Conservation (phyloP, 257 asterid species). For the Solanum paucissectum region DNA sequence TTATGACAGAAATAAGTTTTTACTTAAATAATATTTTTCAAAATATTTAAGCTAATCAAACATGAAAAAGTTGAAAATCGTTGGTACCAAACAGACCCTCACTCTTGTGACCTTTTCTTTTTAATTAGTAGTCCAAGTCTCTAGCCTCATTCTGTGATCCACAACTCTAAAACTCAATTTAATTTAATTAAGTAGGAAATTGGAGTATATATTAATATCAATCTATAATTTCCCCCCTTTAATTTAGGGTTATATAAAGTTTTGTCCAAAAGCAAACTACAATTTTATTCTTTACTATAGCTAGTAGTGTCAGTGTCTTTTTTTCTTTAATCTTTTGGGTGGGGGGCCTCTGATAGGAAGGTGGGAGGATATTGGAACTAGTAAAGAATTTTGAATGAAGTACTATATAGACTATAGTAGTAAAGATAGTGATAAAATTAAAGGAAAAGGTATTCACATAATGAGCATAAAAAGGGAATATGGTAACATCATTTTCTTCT, state of each 20-base stretch:
- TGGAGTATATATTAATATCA: background rate
- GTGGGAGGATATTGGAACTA: background rate
- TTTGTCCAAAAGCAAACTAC: background rate
- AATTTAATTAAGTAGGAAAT: background rate
- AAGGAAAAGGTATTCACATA: background rate
- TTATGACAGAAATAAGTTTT: too few species aligned
- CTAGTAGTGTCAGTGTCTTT: background rate
- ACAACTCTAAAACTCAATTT: background rate
- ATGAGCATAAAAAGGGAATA: constrained; percentile 7
- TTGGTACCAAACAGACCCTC: background rate
- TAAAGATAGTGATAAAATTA: background rate
- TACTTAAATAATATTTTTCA: too few species aligned
- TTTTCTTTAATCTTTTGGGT: background rate
- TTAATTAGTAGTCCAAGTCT: background rate
- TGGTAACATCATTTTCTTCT: constrained; percentile 15
- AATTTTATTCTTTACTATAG: background rate
- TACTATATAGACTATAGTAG: background rate
- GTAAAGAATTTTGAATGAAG: background rate
- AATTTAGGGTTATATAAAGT: background rate
- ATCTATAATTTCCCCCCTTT: background rate
- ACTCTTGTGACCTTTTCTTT: background rate
- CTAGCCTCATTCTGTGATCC: background rate
- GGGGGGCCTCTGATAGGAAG: background rate
- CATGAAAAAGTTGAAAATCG: background rate
- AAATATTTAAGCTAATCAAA: background rate